Conservation (phyloP, 2,329 filamentous ascomycete species). For the Monosporascus cannonballus region DNA sequence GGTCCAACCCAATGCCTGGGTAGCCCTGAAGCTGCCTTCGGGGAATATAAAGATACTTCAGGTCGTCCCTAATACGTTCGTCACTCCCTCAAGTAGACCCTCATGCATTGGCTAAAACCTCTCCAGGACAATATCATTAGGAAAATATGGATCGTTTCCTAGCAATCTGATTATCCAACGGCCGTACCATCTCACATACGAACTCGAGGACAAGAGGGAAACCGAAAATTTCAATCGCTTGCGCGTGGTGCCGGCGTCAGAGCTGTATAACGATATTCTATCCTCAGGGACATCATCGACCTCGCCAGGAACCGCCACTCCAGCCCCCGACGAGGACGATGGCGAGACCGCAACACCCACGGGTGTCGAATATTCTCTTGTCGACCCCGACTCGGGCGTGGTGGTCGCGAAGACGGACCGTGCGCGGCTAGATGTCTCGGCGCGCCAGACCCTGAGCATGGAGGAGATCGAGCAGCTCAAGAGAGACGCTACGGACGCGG, state of each 20-base stretch:
- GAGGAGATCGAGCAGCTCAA: slow-evolving; percentile 71
- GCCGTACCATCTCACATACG: slow-evolving; percentile 87
- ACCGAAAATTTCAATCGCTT: slow-evolving; percentile 62
- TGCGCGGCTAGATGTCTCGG: slow-evolving; percentile 54
- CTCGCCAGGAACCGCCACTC: slow-evolving; percentile 29
- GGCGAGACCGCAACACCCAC: slow-evolving; percentile 35
- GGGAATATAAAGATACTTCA: slow-evolving; percentile 52
- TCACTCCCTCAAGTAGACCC: slow-evolving; percentile 9
- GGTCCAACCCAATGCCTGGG: slow-evolving; percentile 55
- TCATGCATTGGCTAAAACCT: slow-evolving; percentile 3
- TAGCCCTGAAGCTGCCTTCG: slow-evolving; percentile 53
- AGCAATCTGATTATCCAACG: slow-evolving; percentile 86
- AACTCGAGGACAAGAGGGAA: slow-evolving; percentile 67
- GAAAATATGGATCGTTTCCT: slow-evolving; percentile 88
- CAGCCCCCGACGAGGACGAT: slow-evolving; percentile 30
- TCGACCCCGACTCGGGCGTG: slow-evolving; percentile 39
- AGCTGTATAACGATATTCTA: slow-evolving; percentile 78
- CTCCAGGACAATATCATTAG: slow-evolving; percentile 73
- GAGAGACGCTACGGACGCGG: slow-evolving; percentile 68
- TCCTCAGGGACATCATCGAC: slow-evolving; percentile 32
- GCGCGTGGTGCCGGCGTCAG: slow-evolving; percentile 71
- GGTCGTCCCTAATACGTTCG: slow-evolving; percentile 55
- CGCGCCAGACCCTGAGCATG: slow-evolving; percentile 70
- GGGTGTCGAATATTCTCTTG: slow-evolving; percentile 39
- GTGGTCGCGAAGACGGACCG: slow-evolving; percentile 50